Conservation (phyloP, 1,139 yeast genomes). For the Schwanniomyces etchellsii region DNA sequence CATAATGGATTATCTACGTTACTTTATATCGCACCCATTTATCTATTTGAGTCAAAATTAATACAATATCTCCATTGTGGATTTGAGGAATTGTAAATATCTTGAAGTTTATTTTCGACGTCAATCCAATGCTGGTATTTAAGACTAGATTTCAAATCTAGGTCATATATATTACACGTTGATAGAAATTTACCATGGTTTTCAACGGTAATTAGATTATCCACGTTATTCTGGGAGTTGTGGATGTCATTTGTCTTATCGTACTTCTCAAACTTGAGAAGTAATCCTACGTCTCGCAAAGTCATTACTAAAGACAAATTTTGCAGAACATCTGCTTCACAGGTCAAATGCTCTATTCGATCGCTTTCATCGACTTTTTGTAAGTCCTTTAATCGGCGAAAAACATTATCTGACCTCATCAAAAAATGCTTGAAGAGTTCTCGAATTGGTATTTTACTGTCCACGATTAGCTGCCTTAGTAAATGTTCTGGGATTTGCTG, state of each 20-base stretch:
- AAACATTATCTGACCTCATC: slow-evolving; percentile 27
- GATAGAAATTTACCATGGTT: slow-evolving; percentile 24
- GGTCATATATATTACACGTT: slow-evolving; percentile 38
- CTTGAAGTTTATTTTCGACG: slow-evolving; percentile 28
- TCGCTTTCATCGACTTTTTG: slow-evolving; percentile 33
- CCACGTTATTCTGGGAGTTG: slow-evolving; percentile 29
- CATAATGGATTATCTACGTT: too few species aligned
- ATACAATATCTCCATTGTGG: slow-evolving; percentile 33
- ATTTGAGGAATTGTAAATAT: slow-evolving; percentile 31
- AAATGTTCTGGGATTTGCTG: slow-evolving; percentile 19
- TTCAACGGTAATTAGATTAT: slow-evolving; percentile 24
- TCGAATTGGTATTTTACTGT: slow-evolving; percentile 23
- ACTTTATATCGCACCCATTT: too few species aligned
- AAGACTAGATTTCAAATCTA: slow-evolving; percentile 37
- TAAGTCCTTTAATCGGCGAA: slow-evolving; percentile 30
- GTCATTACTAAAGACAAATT: slow-evolving; percentile 48
- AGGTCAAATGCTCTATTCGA: slow-evolving; percentile 27
- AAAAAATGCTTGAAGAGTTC: slow-evolving; percentile 24
- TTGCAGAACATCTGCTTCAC: slow-evolving; percentile 38
- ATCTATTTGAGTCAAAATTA: too few species aligned
- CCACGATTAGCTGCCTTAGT: slow-evolving; percentile 13
- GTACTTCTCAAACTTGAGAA: slow-evolving; percentile 36
- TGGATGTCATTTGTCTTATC: slow-evolving; percentile 24
- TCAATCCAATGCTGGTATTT: slow-evolving; percentile 41
- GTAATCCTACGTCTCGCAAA: slow-evolving; percentile 49